Base-by-base conservation (phyloP, 2,329 filamentous ascomycete species). In the Colletotrichum acutatum region DNA sequence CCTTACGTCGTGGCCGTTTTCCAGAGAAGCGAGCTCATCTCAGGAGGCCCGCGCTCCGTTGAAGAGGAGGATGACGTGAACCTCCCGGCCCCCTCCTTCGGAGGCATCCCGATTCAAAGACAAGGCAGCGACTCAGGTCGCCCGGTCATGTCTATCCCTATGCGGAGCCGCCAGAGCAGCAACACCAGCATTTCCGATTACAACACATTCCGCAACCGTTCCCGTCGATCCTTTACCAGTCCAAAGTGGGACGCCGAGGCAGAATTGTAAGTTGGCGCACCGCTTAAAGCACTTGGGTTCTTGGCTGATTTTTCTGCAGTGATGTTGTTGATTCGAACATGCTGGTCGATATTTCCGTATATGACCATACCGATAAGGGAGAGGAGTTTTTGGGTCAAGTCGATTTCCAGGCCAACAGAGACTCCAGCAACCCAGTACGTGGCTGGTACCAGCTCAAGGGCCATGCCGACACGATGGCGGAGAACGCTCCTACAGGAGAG, bases 1-100 rank as follows among this genome's bases (percentile, higher is more conserved):
- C 97, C 97, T 1, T 99, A 99, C 79, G 94, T 98, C 65, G 95
- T 99, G 12, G 97, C 94, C 72, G 95, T 98, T 30, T 99, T 98
- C 79, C 97, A 99, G 82, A 94, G 95, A 81, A 98, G 96, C 79
- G 97, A 99, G 82, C 93, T 97, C 78, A 98, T 99, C 68, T 98
- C 97, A 1, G 93, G 94, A 68, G 95, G 95, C 2, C 94, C 95
- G 14, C 90, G 92, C 46, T 86, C 87, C 67, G 84, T 88, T 28
- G 86, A 88, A 37, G 92, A 93, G 57, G 88, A 90, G 46, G 90
- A 91, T 57, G 90, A 92, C 68, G 79, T 87, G 71, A 75, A 85
- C 28, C 79, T 78, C 52, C 78, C 82, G 46, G 80, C 83, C n/a
- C 90, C 88, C 76, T 86, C 78, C 59, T 80, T 85, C 67, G 88